phyloP scores from a whole-genome alignment of 1,139 yeast species.

The Hansenula sp. region DNA sequence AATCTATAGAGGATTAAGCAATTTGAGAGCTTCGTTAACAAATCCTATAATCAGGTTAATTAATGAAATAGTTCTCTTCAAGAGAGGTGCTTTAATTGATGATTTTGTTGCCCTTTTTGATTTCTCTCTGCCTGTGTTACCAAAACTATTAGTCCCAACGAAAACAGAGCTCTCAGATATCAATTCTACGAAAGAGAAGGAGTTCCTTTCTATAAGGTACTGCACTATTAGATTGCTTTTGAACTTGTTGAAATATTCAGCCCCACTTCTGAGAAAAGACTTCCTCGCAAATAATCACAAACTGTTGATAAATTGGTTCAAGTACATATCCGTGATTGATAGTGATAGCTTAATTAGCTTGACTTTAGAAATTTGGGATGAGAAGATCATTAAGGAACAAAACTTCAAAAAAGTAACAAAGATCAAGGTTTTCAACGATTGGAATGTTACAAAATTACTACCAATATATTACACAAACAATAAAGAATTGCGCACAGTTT shows the following conservation, averaged over 20 bases:
- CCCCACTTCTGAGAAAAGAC: slow-evolving; percentile 58
- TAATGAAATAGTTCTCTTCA: slow-evolving; percentile 45
- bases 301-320: slow-evolving; percentile 62
- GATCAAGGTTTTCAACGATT: slow-evolving; percentile 74
- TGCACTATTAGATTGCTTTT: slow-evolving; percentile 63
- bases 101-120: slow-evolving; percentile 67
- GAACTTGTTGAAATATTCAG: slow-evolving; percentile 42
- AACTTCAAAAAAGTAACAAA: slow-evolving; percentile 67
- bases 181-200: slow-evolving; percentile 28
- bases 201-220: slow-evolving; percentile 45
- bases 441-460: slow-evolving; percentile 58
- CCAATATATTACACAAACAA: slow-evolving; percentile 44
- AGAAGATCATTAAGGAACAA: slow-evolving; percentile 52
- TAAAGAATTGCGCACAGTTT: slow-evolving; percentile 29
- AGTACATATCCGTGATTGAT: slow-evolving; percentile 54
- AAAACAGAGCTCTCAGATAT: slow-evolving; percentile 39
- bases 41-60: slow-evolving; percentile 59
- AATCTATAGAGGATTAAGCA: slow-evolving; percentile 64
- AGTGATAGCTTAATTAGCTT: slow-evolving; percentile 37
- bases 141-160: slow-evolving; percentile 57
- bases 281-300: slow-evolving; percentile 53
- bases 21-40: slow-evolving; percentile 54
- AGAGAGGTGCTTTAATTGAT: slow-evolving; percentile 46
- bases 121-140: slow-evolving; percentile 55
- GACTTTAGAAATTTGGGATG: slow-evolving; percentile 46